These are phyloP conservation scores for Saccharum officinarum DNA, from an alignment of 176 grass and related monocot genomes.

Conservation along the genomic window DNA sequence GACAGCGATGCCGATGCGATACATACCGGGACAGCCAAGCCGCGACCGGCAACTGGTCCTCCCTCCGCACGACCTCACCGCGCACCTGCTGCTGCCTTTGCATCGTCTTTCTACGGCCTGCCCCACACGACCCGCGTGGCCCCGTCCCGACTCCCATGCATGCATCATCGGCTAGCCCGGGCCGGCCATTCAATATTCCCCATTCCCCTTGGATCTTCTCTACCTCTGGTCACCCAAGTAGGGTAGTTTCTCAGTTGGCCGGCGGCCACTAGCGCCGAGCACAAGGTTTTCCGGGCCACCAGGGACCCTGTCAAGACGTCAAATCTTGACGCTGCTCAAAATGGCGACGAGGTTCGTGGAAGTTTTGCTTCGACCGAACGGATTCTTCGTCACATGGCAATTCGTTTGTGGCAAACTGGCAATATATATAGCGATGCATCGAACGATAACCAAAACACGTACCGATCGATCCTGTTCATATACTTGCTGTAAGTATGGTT, in stretches of 20 bases:
- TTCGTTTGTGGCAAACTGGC: too few relatives aligned
- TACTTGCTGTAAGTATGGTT: background rate
- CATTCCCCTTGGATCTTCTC: too few relatives aligned
- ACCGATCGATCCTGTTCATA: background rate
- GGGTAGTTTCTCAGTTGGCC: background rate
- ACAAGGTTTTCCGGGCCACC: background rate
- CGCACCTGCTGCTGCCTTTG: background rate
- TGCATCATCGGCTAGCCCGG: background rate
- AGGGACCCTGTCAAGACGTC: constrained; percentile 4
- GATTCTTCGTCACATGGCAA: background rate
- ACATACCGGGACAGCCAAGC: too few relatives aligned
- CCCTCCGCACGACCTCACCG: background rate
- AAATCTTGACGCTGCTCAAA: constrained; percentile 3
- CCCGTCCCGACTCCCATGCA: background rate
- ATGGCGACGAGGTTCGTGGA: background rate
- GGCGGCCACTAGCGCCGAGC: background rate
- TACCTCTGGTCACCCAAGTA: background rate
- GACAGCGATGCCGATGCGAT: background rate
- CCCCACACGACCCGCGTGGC: background rate
- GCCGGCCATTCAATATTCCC: background rate
- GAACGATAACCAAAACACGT: background rate
- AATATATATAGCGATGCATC: background rate
- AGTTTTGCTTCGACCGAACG: background rate
- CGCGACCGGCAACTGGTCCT: background rate
- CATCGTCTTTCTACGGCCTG: background rate